Base-by-base conservation (phyloP, 768 basidiomycete genomes). In the Phlegmacium glaucopus region DNA sequence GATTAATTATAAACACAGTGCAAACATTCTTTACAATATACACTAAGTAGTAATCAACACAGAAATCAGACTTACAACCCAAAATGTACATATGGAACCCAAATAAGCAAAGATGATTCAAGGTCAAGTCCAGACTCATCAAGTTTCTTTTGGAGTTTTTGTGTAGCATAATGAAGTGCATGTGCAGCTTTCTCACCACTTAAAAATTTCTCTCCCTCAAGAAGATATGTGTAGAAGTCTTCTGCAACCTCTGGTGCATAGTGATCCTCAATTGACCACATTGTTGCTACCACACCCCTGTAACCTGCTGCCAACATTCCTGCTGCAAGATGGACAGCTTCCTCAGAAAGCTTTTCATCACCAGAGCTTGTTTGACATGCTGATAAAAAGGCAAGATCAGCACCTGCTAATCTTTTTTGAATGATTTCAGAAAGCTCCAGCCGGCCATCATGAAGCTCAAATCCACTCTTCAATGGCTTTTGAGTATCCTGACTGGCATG, bases 291-390 rank as follows among this genome's bases (percentile, higher is more conserved):
- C 6, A 69, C 67, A 16, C 68, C 48, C 22, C 50, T 42, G 49
- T 55, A 60, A 10, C 62, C 62, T n/a, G 56, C 61, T 3, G 57
- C 48, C 40, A 68, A 51, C 70, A 72, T 71, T 2, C 70, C 71
- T 0, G 69, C 68, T 0, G 70, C 66, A 1, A 72, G 50, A 57
- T 72, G 69, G 5, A 72, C 59, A 0, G 62, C 64, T 42, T 74
- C 72, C 8, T 70, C 63, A 0, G 63, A 43, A 1, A 66, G 48
- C 36, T 46, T 47, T 18, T 55, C 45, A 15, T 61, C 59, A 0
- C 69, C 65, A 9, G 50, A 54, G 1, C 66, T 66, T 4, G 68
- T 74, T 39, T 73, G 61, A 44, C 74, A 74, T 0, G 74, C 72
- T 0, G 72, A 72, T 1, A 75, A 55, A 51, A 70, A 66, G 0